Conservation (phyloP, 2,329 filamentous ascomycete genomes). For the Neofusicoccum ribis region DNA sequence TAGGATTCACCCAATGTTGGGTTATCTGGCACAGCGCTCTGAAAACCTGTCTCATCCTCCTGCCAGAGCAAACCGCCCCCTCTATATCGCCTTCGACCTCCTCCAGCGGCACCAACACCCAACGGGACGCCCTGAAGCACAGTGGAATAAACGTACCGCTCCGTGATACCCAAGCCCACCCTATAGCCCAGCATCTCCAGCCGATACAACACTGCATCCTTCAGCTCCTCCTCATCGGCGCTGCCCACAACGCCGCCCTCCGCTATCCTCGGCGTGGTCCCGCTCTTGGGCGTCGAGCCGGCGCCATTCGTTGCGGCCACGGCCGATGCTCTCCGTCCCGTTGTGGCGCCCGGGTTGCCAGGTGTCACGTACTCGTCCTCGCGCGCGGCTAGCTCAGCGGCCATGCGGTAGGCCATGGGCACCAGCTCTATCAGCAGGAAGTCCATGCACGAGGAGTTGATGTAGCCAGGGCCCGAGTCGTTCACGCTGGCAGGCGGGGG, state of each 20-base stretch:
- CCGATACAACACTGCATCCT: constrained; percentile 81
- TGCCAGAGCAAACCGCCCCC: no score
- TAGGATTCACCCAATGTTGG: no score
- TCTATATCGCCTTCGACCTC: not conserved
- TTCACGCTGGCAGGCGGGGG: not conserved
- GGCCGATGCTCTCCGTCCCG: constrained; percentile 28
- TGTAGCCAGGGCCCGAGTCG: constrained; percentile 53
- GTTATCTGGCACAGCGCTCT: no score
- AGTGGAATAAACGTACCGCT: constrained; percentile 62
- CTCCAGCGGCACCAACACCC: not conserved
- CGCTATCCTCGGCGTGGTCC: constrained; percentile 21
- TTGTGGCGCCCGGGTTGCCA: constrained; percentile 22
- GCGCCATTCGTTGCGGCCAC: constrained; percentile 21
- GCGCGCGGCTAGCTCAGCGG: constrained; percentile 65
- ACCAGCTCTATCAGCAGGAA: constrained; percentile 96
- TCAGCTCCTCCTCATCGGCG: constrained; percentile 75
- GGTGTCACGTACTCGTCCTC: constrained; percentile 42
- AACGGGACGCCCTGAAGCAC: no score
- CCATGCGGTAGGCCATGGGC: constrained; percentile 85
- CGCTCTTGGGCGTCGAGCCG: constrained; percentile 9
- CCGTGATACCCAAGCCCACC: constrained; percentile 87
- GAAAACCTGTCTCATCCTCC: no score
- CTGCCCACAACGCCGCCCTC: constrained; percentile 24
- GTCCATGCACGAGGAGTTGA: constrained; percentile 85
- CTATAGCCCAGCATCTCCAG: constrained; percentile 85